Conservation (phyloP, 306 rosid genomes). For the Vigna reflexopilosa region DNA sequence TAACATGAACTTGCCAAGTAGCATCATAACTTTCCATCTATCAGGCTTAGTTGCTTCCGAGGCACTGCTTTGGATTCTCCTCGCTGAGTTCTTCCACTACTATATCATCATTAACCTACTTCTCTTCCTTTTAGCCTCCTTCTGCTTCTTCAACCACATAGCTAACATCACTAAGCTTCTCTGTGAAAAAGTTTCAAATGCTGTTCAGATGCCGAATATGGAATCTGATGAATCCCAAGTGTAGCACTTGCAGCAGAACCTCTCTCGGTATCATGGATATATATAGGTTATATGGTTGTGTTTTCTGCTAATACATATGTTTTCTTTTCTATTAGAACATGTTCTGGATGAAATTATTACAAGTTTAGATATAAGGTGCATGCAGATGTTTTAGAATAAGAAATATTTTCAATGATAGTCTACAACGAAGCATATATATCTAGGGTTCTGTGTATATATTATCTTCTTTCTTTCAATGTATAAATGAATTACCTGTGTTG, state of each 20-base stretch:
- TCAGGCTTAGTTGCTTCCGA: constrained; percentile 7
- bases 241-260: neutral
- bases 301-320: too few species aligned
- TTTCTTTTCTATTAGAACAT: too few species aligned
- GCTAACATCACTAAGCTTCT: neutral
- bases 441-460: too few species aligned
- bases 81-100: neutral
- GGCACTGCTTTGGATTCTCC: neutral
- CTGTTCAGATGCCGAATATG: neutral
- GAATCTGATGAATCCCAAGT: neutral
- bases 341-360: too few species aligned
- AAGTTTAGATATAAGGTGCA: too few species aligned
- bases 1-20: neutral
- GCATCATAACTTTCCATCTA: neutral
- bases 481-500: too few species aligned
- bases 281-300: too few species aligned
- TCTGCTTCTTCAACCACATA: neutral
- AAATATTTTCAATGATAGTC: too few species aligned
- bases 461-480: too few species aligned
- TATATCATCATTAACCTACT: neutral
- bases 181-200: neutral
- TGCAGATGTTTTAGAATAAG: too few species aligned
- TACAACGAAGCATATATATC: too few species aligned
- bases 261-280: neutral
- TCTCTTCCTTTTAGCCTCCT: neutral